Evolutionary conservation across 75 land plant species (phyloP), one percentile per base, ranked within the genome.

Genomic region (Ceratopteris richardii): DNA sequence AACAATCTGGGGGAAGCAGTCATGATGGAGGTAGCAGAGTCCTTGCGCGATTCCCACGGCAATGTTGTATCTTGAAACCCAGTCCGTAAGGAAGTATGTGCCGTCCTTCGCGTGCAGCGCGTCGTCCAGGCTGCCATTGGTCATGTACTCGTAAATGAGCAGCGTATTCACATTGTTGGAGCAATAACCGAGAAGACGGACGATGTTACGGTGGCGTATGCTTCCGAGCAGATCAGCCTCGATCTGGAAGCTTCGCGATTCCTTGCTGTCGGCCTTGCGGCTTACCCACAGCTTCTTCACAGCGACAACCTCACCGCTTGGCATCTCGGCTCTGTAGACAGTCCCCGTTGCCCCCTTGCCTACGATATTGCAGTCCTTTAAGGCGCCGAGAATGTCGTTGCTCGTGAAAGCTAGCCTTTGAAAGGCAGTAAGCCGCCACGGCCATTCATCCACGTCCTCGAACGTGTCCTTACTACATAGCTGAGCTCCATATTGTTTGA

Each of bases 91-190:
- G 62, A 61, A 20, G 51, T 69, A 62, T 23, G 64, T 57, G 6
- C 61, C 58, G 61, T 63, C 65, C 61, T 54, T 71, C 14, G 75
- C 76, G 33, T 88, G 86, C 44, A 88, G 68, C 31, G 85, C 57
- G 2, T 85, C 97, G 11, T 81, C 86, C 31, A 92, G 64, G 64
- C 81, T 87, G 0, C 97, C 97, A 28, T 92, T 84, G 7, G 94
- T 80, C 89, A 92, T 88, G 77, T 88, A 85, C 70, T 92, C 97
- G 61, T 92, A 92, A 41, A 92, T 60, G 68, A 92, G 60, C 79
- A 92, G 69, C 0, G 96, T 83, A 30, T 72, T 58, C 56, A 80
- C 87, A 55, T 76, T 74, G 79, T 85, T 88, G 79, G 77, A 72
- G 75, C 97, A 92, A 56, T 81, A 92, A 4, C 97, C 97, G 23